Percentiles rank a stretch among this genome's conserved stretches.
Evolutionary conservation across 2,329 filamentous ascomycete species (phyloP).

Genomic region (Bipolaris sorokiniana): DNA sequence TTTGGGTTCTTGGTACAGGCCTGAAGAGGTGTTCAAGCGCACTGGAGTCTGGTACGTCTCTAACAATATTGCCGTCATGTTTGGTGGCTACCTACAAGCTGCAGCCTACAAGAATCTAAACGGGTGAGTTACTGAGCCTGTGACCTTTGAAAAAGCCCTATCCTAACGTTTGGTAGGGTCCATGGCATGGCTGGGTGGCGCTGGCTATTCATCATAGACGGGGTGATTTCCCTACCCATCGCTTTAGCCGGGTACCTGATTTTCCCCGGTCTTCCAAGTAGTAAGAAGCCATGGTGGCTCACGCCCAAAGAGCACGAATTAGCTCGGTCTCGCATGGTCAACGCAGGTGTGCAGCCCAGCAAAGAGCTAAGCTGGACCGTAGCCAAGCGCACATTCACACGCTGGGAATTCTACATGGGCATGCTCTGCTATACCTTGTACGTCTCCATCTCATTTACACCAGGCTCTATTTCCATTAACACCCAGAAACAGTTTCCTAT

Average conservation of each 20-base stretch:
- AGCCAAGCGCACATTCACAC: constrained; percentile 53
- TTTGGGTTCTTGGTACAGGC: constrained; percentile 52
- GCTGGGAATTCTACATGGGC: constrained; percentile 62
- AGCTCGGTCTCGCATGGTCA: constrained; percentile 38
- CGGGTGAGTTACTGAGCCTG: constrained; percentile 35
- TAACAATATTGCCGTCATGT: constrained; percentile 61
- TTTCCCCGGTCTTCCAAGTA: constrained; percentile 60
- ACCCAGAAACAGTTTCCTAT: constrained; percentile 26
- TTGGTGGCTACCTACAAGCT: constrained; percentile 64
- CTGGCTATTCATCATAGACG: constrained; percentile 64
- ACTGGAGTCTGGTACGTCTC: constrained; percentile 62
- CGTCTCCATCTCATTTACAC: constrained; percentile 22
- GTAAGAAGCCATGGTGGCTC: constrained; percentile 59
- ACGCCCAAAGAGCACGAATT: constrained; percentile 44
- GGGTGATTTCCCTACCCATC: constrained; percentile 62
- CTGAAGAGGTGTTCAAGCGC: constrained; percentile 59
- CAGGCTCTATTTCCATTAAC: constrained; percentile 1
- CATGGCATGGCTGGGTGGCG: constrained; percentile 58
- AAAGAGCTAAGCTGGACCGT: constrained; percentile 53
- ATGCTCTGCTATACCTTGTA: constrained; percentile 57
- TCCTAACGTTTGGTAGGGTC: constrained; percentile 24
- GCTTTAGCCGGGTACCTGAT: constrained; percentile 61
- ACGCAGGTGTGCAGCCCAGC: constrained; percentile 45
- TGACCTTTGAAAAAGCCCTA: too few species aligned
- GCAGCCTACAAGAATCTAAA: constrained; percentile 61